These are phyloP conservation scores for Rhizophora mangle DNA, from an alignment of 345 rosid species.

Conservation along the genomic window DNA sequence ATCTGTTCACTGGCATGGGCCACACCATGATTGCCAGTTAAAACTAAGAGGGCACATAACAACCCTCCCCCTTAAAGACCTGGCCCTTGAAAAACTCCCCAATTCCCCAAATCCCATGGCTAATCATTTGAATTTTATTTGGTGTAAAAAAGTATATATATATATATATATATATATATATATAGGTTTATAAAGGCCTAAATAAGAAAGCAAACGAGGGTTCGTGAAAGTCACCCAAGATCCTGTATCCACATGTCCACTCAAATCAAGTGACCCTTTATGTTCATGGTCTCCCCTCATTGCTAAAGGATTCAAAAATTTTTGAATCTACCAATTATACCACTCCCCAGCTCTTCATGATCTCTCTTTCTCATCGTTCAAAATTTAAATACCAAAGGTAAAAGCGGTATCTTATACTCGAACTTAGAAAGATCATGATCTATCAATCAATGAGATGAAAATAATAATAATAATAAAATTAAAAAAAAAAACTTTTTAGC, in stretches of 20 bases:
- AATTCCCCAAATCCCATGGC: constrained; percentile 11
- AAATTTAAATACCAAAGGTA: constrained; percentile 27
- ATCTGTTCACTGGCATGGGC: background rate
- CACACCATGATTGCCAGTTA: background rate
- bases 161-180: background rate
- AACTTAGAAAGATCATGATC: constrained; percentile 46
- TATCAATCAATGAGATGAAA: constrained; percentile 41
- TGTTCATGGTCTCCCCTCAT: background rate
- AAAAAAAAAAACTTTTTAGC: constrained; percentile 1
- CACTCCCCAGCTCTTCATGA: too few relatives aligned
- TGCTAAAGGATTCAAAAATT: background rate
- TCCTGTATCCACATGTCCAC: background rate
- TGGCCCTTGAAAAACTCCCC: background rate
- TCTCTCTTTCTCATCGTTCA: constrained; percentile 17
- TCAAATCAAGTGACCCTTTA: background rate
- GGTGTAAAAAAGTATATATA: background rate
- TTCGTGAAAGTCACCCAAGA: background rate
- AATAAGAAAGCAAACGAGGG: background rate
- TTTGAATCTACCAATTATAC: constrained; percentile 5
- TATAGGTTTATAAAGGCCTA: background rate
- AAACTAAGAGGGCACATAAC: too few relatives aligned
- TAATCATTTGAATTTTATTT: background rate
- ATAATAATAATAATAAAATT: background rate
- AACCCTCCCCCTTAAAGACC: too few relatives aligned
- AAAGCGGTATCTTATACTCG: constrained; percentile 25